Percentiles rank a stretch among this genome's conserved stretches.
phyloP scores from a whole-genome alignment of 352 stramenopile genomes.

The Globisporangium ultimum region DNA sequence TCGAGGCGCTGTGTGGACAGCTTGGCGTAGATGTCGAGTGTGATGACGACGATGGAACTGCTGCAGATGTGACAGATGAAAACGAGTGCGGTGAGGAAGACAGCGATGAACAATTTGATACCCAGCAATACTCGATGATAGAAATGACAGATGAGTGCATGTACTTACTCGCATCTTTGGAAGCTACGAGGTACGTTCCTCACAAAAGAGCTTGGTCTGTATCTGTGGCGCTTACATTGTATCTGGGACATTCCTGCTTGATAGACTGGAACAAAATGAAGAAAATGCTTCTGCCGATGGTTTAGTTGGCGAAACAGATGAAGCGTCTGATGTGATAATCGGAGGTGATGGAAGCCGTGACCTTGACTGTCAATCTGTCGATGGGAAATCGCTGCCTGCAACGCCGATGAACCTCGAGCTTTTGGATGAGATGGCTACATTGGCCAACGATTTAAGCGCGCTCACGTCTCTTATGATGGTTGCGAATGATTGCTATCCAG shows the following conservation, averaged over 20 bases:
- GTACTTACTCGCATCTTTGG: constrained; percentile 21
- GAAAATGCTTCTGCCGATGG: not conserved
- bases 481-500: not conserved
- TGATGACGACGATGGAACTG: constrained; percentile 1
- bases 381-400: too few relatives aligned
- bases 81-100: not conserved
- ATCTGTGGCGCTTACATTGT: not conserved
- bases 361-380: too few relatives aligned
- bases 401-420: constrained; percentile 1
- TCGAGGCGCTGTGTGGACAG: constrained; percentile 19
- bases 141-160: constrained; percentile 11
- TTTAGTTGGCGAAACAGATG: not conserved
- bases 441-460: constrained; percentile 22
- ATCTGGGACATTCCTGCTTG: not conserved
- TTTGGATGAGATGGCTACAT: constrained; percentile 7
- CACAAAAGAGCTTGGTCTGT: not conserved
- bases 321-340: too few relatives aligned
- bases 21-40: constrained; percentile 16
- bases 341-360: too few relatives aligned
- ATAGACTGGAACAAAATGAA: not conserved
- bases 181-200: not conserved
- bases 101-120: not conserved
- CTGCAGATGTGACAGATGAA: not conserved
- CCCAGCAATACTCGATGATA: not conserved
- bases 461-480: constrained; percentile 18